These are phyloP conservation scores for Ochetophila trinervis DNA, from an alignment of 306 rosid genomes.

Conservation along the genomic window DNA sequence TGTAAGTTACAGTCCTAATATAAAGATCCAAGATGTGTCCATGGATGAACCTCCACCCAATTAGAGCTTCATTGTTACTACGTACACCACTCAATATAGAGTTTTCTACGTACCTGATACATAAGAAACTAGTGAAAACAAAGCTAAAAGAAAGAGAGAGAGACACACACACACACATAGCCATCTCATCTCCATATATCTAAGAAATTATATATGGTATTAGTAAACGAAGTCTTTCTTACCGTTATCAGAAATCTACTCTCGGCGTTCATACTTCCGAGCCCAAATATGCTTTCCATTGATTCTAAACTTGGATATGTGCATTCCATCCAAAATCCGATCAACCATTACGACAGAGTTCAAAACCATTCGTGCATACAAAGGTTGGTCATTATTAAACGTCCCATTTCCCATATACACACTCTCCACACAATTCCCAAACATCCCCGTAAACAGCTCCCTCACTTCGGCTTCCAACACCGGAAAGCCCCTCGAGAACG, in stretches of 20 bases:
- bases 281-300: slow-evolving; percentile 70
- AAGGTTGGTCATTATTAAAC: slow-evolving; percentile 30
- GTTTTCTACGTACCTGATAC: too few relatives aligned
- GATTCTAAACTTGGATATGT: slow-evolving; percentile 37
- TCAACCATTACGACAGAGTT: slow-evolving; percentile 32
- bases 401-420: slow-evolving; percentile 36
- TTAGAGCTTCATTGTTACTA: too few relatives aligned
- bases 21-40: too few relatives aligned
- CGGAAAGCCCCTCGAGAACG: slow-evolving; percentile 61
- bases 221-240: too few relatives aligned
- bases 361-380: slow-evolving; percentile 53
- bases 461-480: slow-evolving; percentile 40
- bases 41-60: too few relatives aligned
- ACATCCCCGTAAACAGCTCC: slow-evolving; percentile 13
- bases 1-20: too few relatives aligned
- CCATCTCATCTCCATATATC: too few relatives aligned
- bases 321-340: slow-evolving; percentile 35
- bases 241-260: slow-evolving; percentile 1
- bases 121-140: too few relatives aligned
- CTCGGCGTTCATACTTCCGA: slow-evolving; percentile 53
- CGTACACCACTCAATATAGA: too few relatives aligned
- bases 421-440: slow-evolving; percentile 43
- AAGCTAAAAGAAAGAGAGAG: too few relatives aligned
- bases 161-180: too few relatives aligned
- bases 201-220: too few relatives aligned